Evolutionary conservation across 805 yeast genomes (phyloP).

Genomic region (Ogataea nonfermentans): DNA sequence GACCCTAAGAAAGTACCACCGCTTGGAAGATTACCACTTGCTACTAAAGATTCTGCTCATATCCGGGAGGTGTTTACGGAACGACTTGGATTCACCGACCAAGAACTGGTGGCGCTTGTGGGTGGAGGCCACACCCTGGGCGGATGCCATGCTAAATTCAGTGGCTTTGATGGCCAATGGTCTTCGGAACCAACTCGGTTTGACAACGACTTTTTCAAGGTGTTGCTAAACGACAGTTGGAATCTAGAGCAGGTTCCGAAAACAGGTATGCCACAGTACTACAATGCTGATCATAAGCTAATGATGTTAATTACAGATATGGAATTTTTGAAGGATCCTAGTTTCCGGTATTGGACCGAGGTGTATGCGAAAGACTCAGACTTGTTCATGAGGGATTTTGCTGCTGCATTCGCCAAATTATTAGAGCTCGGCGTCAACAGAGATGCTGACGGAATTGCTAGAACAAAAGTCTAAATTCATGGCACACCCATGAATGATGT

Average conservation of each 20-base stretch:
- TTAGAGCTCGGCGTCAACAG: constrained; percentile 44
- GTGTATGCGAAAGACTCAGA: constrained; percentile 66
- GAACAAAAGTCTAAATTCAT: constrained; percentile 23
- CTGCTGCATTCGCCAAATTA: constrained; percentile 64
- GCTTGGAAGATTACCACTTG: constrained; percentile 75
- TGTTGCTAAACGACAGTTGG: constrained; percentile 51
- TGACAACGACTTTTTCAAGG: constrained; percentile 42
- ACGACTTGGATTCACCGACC: constrained; percentile 66
- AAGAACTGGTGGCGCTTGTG: constrained; percentile 68
- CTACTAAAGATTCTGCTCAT: constrained; percentile 60
- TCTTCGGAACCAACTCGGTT: constrained; percentile 40
- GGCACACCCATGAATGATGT: constrained; percentile 30
- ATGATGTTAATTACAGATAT: constrained; percentile 90
- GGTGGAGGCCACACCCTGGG: constrained; percentile 82
- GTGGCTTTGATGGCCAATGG: constrained; percentile 53
- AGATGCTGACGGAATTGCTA: constrained; percentile 33
- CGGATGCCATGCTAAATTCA: constrained; percentile 59
- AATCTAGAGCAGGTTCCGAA: constrained; percentile 37
- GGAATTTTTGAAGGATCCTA: constrained; percentile 57
- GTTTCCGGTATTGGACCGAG: constrained; percentile 59
- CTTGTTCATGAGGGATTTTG: constrained; percentile 61
- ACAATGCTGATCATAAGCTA: constrained; percentile 38
- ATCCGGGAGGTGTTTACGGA: constrained; percentile 56
- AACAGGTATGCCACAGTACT: constrained; percentile 42
- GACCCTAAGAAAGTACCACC: constrained; percentile 53